Evolutionary conservation across 2,329 filamentous ascomycete genomes (phyloP), one percentile per base, ranked within the genome.

Genomic region (Tolypocladium ophioglossoides): DNA sequence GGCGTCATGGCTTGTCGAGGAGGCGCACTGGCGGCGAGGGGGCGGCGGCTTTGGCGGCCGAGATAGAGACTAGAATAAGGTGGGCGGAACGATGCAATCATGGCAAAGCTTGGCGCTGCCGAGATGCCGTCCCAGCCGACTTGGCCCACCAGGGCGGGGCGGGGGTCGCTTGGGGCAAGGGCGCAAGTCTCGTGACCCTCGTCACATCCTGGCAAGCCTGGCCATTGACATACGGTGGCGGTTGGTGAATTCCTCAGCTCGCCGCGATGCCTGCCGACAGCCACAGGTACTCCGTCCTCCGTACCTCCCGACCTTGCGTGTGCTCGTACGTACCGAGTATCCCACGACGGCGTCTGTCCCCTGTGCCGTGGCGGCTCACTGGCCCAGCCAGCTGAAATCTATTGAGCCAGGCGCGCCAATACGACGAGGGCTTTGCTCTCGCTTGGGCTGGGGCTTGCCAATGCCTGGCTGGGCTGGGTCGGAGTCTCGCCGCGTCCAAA

Each of bases 101-200:
- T 37, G 22, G 50, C 20, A 54, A 55, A 52, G 47, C 57, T 60
- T 60, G 66, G 63, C 62, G 59, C 62, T 62, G 62, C 57, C 55
- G 57, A 68, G 66, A 68, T 71, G 69, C 69, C 69, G 69, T 70
- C 58, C 60, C 59, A 70, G 61, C 69, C 69, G 69, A 67, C 68
- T 70, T 71, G 67, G 67, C 66, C 61, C 55, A 59, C 51, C 59
- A 57, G 63, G 63, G 51, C 55, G 34, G 46, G 44, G 39, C 46
- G 37, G 20, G 52, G 32, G 39, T 41, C 54, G 52, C 53, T 11
- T 46, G 20, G 47, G 35, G 41, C 39, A 54, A 38, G 51, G 50
- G 44, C 44, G 41, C 20, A 27, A 54, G 52, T 54, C 52, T 51
- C 48, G 37, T 44, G 39, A n/a, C n/a, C n/a, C n/a, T 34, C 49